A percentile compares a stretch with the other conserved stretches of the same genome.
Conservation (phyloP, 108 stramenopile species). For the Pseudonitzschia multiseries region DNA sequence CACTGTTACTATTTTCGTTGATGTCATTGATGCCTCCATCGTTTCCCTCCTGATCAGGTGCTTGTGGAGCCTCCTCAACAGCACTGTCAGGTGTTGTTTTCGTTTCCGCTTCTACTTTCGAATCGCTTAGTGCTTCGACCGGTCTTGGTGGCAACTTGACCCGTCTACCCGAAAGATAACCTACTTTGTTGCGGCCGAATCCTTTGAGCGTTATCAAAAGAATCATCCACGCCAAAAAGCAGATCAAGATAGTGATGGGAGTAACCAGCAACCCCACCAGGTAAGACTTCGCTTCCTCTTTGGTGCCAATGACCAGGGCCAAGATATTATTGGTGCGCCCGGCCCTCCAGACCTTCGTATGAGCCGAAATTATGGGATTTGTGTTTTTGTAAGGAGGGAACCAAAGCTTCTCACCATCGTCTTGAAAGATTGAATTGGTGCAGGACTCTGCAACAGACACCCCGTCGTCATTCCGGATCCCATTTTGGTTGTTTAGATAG, state of each 20-base stretch:
- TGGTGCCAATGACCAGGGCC: background rate
- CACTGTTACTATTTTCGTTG: background rate
- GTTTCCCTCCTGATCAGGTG: background rate
- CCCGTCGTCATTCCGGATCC: background rate
- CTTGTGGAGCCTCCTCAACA: background rate
- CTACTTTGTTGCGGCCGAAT: constrained; percentile 2
- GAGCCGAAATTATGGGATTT: background rate
- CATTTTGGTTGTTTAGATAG: background rate
- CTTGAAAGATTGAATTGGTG: background rate
- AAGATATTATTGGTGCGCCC: constrained; percentile 12
- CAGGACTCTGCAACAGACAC: background rate
- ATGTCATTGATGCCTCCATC: background rate
- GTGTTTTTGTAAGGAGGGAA: constrained; percentile 9
- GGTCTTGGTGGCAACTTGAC: constrained; percentile 7
- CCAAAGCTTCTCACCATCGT: background rate
- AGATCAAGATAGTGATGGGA: constrained; percentile 53
- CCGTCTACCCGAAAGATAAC: constrained; percentile 3
- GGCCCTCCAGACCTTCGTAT: background rate
- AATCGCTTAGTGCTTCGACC: background rate
- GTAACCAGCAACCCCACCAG: constrained; percentile 59
- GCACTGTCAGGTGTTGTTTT: background rate
- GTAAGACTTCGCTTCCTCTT: constrained; percentile 27
- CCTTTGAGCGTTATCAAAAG: constrained; percentile 14
- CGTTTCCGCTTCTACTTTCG: background rate
- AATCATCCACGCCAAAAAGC: constrained; percentile 52